A percentile compares a stretch with the other conserved stretches of the same genome.
Evolutionary conservation across 2,329 filamentous ascomycete genomes (phyloP).

Genomic region (Trichoderma sp.): DNA sequence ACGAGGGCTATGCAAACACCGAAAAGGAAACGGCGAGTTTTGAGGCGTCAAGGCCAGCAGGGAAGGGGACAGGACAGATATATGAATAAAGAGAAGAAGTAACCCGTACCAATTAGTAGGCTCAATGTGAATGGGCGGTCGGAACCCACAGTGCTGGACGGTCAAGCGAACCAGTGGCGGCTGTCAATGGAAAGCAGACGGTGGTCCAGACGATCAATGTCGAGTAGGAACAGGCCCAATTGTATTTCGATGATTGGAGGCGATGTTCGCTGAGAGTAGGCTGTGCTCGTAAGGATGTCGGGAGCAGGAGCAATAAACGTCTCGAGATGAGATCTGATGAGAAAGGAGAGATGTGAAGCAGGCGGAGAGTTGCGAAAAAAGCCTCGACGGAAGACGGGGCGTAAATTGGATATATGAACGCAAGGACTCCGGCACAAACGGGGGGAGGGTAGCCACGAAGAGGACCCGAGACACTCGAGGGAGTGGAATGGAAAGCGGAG

Average conservation of each 20-base stretch:
- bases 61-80: conserved; percentile 16
- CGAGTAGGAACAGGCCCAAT: neutral
- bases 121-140: conserved; percentile 2
- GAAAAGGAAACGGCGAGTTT: conserved; percentile 12
- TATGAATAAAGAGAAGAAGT: conserved; percentile 2
- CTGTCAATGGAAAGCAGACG: neutral
- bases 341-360: neutral
- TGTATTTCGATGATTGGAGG: neutral
- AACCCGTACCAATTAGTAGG: conserved; percentile 18
- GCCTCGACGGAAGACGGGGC: conserved; percentile 15
- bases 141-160: conserved; percentile 8
- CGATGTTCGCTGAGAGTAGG: neutral
- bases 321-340: conserved; percentile 1
- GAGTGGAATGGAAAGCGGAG: conserved; percentile 13
- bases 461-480: conserved; percentile 4
- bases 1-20: conserved; percentile 21
- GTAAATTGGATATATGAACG: conserved; percentile 22
- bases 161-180: conserved; percentile 6
- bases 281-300: neutral
- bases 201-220: neutral
- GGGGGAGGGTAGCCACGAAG: conserved; percentile 5
- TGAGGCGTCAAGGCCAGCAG: conserved; percentile 8
- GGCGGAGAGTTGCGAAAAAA: neutral
- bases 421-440: conserved; percentile 15
- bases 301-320: neutral